These are phyloP conservation scores for Marvania coccoides DNA, from an alignment of 139 green algal species.

Conservation along the genomic window DNA sequence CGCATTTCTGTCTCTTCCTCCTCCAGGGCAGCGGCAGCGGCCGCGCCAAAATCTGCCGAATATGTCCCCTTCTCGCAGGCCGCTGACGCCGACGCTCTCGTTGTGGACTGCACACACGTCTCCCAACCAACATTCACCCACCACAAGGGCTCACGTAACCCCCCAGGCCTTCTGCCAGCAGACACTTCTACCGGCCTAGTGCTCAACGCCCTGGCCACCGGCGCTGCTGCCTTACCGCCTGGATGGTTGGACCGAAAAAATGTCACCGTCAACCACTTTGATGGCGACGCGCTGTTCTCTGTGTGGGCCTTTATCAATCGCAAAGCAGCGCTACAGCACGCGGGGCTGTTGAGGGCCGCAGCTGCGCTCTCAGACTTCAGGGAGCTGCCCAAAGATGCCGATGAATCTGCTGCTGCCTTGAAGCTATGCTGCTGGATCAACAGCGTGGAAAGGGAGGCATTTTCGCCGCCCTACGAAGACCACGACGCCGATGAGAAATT, in stretches of 20 bases:
- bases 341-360: not conserved
- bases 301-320: slow-evolving; percentile 52
- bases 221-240: not conserved
- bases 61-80: not conserved
- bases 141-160: slow-evolving; percentile 52
- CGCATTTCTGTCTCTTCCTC: too few relatives aligned
- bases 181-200: slow-evolving; percentile 51
- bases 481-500: slow-evolving; percentile 36
- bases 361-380: not conserved
- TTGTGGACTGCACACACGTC: slow-evolving; percentile 52
- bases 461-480: slow-evolving; percentile 46
- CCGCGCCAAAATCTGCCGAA: too few relatives aligned
- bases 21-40: too few relatives aligned
- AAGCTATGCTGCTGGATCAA: slow-evolving; percentile 67
- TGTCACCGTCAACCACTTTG: slow-evolving; percentile 63
- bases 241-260: slow-evolving; percentile 7
- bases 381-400: not conserved
- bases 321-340: slow-evolving; percentile 29
- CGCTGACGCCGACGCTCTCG: slow-evolving; percentile 10
- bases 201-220: slow-evolving; percentile 26
- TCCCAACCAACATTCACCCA: slow-evolving; percentile 42
- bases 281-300: slow-evolving; percentile 55
- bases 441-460: slow-evolving; percentile 45
- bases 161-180: slow-evolving; percentile 10
- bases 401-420: slow-evolving; percentile 26